Conservation (phyloP, 2,329 filamentous ascomycete genomes). For the Biscogniauxia sp. region DNA sequence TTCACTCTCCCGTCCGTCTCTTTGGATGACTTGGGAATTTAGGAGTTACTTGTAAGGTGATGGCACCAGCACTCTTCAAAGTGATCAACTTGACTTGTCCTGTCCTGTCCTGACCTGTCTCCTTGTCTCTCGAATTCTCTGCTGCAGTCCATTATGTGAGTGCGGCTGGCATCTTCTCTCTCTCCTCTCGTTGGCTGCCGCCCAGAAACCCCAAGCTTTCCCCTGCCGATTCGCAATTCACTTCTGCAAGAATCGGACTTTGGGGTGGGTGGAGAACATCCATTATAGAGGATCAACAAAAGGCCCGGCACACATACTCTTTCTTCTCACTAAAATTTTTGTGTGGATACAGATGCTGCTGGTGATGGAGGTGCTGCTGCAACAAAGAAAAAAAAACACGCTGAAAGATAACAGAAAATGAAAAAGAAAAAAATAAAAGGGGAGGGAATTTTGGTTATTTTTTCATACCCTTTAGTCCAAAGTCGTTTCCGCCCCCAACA, state of each 20-base stretch:
- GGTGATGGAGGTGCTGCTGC: conserved; percentile 12
- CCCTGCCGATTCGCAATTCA: conserved; percentile 25
- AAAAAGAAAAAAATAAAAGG: conserved; percentile 10
- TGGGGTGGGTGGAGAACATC: conserved; percentile 13
- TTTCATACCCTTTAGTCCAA: conserved; percentile 30
- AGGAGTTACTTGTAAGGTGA: conserved; percentile 25
- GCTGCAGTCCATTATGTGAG: conserved; percentile 8
- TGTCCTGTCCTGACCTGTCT: neutral
- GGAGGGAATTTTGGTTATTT: conserved; percentile 19
- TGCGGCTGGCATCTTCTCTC: conserved; percentile 13
- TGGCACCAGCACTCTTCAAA: conserved; percentile 19
- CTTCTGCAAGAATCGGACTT: conserved; percentile 18
- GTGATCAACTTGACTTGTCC: conserved; percentile 7
- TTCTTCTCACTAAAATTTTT: conserved; percentile 16
- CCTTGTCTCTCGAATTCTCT: conserved; percentile 2
- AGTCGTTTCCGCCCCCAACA: conserved; percentile 19
- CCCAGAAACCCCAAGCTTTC: conserved; percentile 8
- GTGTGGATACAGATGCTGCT: conserved; percentile 18
- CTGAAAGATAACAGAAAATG: conserved; percentile 2
- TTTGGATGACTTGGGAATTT: conserved; percentile 25
- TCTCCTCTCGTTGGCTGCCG: conserved; percentile 8
- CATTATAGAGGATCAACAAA: conserved; percentile 25
- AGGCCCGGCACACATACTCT: conserved; percentile 22
- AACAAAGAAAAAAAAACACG: conserved; percentile 6
- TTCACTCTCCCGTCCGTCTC: conserved; percentile 26